Evolutionary conservation across 1,139 yeast species (phyloP).

Genomic region (Diutina sp.): DNA sequence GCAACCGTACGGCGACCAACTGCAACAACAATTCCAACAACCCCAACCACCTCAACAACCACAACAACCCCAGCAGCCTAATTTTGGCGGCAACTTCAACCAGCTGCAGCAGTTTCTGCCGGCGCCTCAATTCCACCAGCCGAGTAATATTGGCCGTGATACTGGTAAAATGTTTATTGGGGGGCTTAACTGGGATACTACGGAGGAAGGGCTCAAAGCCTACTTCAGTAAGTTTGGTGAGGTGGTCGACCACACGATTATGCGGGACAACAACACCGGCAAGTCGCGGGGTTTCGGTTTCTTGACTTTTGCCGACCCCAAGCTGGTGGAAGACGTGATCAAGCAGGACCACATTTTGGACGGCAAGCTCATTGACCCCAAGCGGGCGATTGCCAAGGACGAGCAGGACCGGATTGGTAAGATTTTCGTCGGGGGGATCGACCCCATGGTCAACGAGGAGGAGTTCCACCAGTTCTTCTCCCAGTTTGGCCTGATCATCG

Average conservation of each 20-base stretch:
- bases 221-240: constrained; percentile 89
- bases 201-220: constrained; percentile 69
- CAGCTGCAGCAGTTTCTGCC: background rate
- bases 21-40: constrained; percentile 3
- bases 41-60: constrained; percentile 7
- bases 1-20: constrained; percentile 3
- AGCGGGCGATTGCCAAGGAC: constrained; percentile 95
- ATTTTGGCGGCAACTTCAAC: constrained; percentile 3
- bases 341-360: constrained; percentile 83
- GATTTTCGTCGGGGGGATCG: constrained; percentile 96
- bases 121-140: constrained; percentile 7
- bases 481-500: constrained; percentile 86
- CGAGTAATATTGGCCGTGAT: constrained; percentile 29
- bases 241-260: constrained; percentile 79
- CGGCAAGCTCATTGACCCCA: constrained; percentile 96
- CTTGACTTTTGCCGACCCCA: constrained; percentile 72
- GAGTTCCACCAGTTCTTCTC: constrained; percentile 85
- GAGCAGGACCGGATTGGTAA: constrained; percentile 97
- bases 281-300: constrained; percentile 97
- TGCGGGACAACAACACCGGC: constrained; percentile 87
- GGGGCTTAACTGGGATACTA: constrained; percentile 97
- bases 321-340: constrained; percentile 79
- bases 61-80: constrained; percentile 4
- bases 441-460: constrained; percentile 86
- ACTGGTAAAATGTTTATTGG: constrained; percentile 96